Evolutionary conservation across 2,329 filamentous ascomycete species (phyloP).

Genomic region (Trichoderma sp.): DNA sequence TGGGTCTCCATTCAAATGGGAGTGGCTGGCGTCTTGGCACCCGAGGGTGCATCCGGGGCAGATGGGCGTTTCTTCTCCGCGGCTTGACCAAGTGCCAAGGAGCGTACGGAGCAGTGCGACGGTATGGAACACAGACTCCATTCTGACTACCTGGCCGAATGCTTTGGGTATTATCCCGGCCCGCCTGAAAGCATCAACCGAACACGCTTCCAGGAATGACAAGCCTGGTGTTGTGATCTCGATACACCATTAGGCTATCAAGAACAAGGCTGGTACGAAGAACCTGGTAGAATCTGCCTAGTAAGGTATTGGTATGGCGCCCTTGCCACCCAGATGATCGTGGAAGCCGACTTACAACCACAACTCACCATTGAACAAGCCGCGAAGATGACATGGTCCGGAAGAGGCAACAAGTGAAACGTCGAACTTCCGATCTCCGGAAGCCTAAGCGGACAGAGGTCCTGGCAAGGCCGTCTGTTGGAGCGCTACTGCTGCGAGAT

Average conservation of each 20-base stretch:
- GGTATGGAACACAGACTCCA: no score
- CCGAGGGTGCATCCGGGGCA: not conserved
- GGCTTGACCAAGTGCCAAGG: slow-evolving; percentile 2
- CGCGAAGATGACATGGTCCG: not conserved
- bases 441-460: slow-evolving; percentile 8
- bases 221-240: no score
- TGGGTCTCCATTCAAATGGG: not conserved
- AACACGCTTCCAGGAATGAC: not conserved
- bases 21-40: slow-evolving; percentile 19
- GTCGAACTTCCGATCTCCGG: slow-evolving; percentile 20
- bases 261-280: no score
- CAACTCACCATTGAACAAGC: not conserved
- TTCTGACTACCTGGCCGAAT: no score
- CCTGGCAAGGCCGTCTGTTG: not conserved
- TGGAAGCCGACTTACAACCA: not conserved
- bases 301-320: no score
- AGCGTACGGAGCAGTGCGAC: not conserved
- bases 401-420: not conserved
- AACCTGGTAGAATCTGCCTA: no score
- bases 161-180: no score
- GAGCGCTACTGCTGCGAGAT: not conserved
- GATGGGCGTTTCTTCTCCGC: slow-evolving; percentile 4
- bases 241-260: no score
- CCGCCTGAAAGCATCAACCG: not conserved
- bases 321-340: not conserved